phyloP scores from a whole-genome alignment of 495 filamentous ascomycete genomes.

The Jackrogersella minutella region DNA sequence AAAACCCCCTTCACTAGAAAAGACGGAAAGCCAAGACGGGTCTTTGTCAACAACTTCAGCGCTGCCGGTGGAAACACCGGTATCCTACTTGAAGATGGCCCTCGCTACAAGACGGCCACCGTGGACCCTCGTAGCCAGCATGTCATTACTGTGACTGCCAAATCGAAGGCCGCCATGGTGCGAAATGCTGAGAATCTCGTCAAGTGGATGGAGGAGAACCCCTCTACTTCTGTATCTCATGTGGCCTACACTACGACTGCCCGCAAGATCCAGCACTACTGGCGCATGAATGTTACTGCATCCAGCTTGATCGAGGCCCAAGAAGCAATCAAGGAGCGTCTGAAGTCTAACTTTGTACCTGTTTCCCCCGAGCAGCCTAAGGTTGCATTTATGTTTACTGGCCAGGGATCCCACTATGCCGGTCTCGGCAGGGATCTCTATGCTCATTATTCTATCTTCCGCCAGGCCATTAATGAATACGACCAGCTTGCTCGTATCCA shows the following conservation, averaged over 20 bases:
- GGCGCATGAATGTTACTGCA: constrained; percentile 69
- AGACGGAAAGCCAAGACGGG: constrained; percentile 64
- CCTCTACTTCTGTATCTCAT: constrained; percentile 59
- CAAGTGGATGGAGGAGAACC: constrained; percentile 61
- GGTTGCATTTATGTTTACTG: constrained; percentile 75
- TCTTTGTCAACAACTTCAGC: constrained; percentile 76
- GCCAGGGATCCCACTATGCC: constrained; percentile 71
- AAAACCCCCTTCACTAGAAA: constrained; percentile 70
- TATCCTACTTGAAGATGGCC: constrained; percentile 67
- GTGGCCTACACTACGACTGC: constrained; percentile 86
- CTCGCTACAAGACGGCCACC: constrained; percentile 39
- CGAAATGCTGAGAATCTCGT: constrained; percentile 60
- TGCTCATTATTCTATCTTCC: constrained; percentile 71
- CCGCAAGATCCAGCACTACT: constrained; percentile 81
- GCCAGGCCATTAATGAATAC: constrained; percentile 72
- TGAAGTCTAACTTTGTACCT: constrained; percentile 57
- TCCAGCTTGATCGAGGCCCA: constrained; percentile 57
- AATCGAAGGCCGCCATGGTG: constrained; percentile 63
- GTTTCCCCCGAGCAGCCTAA: constrained; percentile 58
- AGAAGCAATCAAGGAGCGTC: constrained; percentile 50
- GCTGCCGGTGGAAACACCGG: constrained; percentile 74
- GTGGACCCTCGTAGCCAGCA: constrained; percentile 61
- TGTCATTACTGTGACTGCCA: constrained; percentile 65
- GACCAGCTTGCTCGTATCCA: constrained; percentile 73
- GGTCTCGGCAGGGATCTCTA: constrained; percentile 79